Evolutionary conservation across 2,329 filamentous ascomycete genomes (phyloP), one percentile per base, ranked within the genome.

Genomic region (Pseudogymnoascus sp.): DNA sequence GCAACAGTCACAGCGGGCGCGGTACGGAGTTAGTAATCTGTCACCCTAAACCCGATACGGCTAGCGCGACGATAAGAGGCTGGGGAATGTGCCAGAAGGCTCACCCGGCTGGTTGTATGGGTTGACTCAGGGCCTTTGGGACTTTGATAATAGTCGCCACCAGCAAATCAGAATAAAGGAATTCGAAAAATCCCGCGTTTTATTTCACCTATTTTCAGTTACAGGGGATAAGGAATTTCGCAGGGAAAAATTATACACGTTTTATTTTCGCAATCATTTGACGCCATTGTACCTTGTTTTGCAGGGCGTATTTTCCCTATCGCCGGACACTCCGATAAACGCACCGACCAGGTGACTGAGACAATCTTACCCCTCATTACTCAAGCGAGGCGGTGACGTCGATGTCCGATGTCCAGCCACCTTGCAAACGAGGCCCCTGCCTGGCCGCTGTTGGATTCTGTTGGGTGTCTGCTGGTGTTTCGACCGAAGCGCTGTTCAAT

Each of bases 81-180:
- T 53, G 46, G 46, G 46, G 46, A 53, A 53, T 53, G 46, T 53
- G n/a, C 46, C 25, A 53, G 46, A 53, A 53, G 46, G 46, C 25
- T 53, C 46, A 53, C 46, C 46, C 46, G 46, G 46, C 46, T 53
- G 46, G 25, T 53, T 53, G 14, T 1, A 8, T n/a, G 25, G 8
- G 46, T 53, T 53, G 46, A 53, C 25, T 53, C 46, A 53, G 46
- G 46, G 46, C 31, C 25, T 53, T n/a, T 3, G 14, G 23, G n/a
- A 10, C 7, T 53, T 28, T 14, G 14, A 31, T 31, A 12, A 6
- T 31, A 16, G 8, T 53, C n/a, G 46, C 46, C 46, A 53, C 46
- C 46, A 12, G 46, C 46, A 53, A 53, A 53, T 53, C 46, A 53
- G n/a, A 53, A 12, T 18, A 14, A 34, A 31, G 46, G 23, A n/a